Base-by-base conservation (phyloP, 2,329 filamentous ascomycete species). In the Lachnellula occidentalis region DNA sequence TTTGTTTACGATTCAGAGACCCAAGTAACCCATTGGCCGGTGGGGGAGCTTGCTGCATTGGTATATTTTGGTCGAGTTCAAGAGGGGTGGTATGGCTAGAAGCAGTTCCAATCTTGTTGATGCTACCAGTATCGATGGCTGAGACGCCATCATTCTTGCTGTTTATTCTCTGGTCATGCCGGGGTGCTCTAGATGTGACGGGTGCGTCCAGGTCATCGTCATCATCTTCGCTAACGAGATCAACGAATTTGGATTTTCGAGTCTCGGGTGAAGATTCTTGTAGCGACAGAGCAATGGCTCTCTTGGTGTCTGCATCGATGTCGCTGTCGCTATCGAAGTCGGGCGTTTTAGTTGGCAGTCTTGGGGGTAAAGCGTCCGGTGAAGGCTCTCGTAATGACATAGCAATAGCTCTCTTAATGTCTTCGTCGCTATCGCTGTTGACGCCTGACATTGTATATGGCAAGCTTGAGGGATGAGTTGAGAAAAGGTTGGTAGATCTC, bases 1-100 rank as follows among this genome's bases (percentile, higher is more conserved):
- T 94, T 50, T 83, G 80, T 70, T 85, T 90, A 36, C 92, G 81
- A 72, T 96, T 81, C 1, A 95, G 46, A 1, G 95, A 47, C 9
- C 57, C 59, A 11, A 61, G 48, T n/a, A 64, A 41, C 11, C 54
- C 57, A 17, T 27, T n/a, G 24, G 22, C 22, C 27, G 37, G 3
- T 36, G 45, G 17, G 15, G 47, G 14, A 19, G 15, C 19, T 43
- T 51, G 21, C 27, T 12, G 15, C 34, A 34, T 39, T 12, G 12
- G n/a, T 31, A 31, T 43, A 11, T 39, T 42, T 41, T 51, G 22
- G 27, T 12, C 3, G n/a, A 7, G 37, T 22, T 17, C 14, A 43
- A 45, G 8, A n/a, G 17, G 15, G 17, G 24, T 11, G 12, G 15
- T 42, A 31, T 3, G 36, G 12, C 5, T n/a, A 15, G 41, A 43